Evolutionary conservation across 768 basidiomycete species (phyloP).

Genomic region (Phlebiopsis gigantea): DNA sequence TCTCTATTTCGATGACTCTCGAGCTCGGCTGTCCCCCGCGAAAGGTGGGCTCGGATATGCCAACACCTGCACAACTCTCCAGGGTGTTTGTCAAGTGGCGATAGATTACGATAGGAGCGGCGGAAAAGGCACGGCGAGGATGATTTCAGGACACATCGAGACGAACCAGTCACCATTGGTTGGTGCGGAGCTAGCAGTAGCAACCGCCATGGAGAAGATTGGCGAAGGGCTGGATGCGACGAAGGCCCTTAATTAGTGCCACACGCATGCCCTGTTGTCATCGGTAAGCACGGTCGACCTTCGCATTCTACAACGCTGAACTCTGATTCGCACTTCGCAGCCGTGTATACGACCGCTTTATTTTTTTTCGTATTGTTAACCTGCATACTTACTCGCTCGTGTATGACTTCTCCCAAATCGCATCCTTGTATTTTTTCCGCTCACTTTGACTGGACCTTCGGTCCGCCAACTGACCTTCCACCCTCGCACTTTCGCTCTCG

Average conservation of each 20-base stretch:
- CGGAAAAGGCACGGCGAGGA: conserved; percentile 21
- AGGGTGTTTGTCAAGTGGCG: conserved; percentile 31
- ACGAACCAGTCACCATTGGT: conserved; percentile 18
- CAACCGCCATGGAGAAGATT: conserved; percentile 20
- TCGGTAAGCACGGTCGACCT: background rate
- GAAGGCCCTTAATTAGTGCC: conserved; percentile 5
- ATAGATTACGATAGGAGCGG: conserved; percentile 25
- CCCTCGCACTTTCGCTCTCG: too few species aligned
- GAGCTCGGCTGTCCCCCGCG: conserved; percentile 28
- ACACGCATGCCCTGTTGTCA: background rate
- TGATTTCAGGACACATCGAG: conserved; percentile 18
- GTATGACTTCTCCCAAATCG: background rate
- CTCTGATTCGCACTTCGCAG: background rate
- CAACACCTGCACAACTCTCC: conserved; percentile 22
- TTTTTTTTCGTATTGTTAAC: background rate
- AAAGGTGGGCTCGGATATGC: conserved; percentile 35
- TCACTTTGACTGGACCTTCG: background rate
- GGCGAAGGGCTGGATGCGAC: conserved; percentile 14
- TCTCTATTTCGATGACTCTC: conserved; percentile 35
- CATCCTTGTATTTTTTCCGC: background rate
- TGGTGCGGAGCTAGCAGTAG: conserved; percentile 22
- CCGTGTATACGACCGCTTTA: background rate
- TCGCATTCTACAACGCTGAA: background rate
- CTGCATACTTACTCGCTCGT: background rate
- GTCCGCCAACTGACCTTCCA: too few species aligned